These are phyloP conservation scores for Metschnikowia colocasiae DNA, from an alignment of 805 yeast species.

Conservation along the genomic window DNA sequence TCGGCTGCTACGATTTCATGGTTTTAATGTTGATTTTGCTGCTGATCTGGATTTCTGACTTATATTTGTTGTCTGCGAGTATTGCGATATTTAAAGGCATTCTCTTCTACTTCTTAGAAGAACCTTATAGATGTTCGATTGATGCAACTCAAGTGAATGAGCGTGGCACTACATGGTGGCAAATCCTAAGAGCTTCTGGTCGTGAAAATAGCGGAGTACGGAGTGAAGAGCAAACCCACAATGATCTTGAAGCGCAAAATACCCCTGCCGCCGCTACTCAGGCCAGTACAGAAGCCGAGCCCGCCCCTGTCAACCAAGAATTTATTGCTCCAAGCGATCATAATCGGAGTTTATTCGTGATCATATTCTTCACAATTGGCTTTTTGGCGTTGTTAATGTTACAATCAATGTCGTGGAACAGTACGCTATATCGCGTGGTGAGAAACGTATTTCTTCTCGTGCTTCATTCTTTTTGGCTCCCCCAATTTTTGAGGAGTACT, in stretches of 20 bases:
- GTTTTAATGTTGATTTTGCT: slow-evolving; percentile 60
- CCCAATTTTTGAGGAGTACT: slow-evolving; percentile 79
- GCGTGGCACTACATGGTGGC: slow-evolving; percentile 60
- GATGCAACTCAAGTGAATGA: slow-evolving; percentile 71
- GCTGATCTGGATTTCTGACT: slow-evolving; percentile 44
- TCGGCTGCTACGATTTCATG: slow-evolving; percentile 71
- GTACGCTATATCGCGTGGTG: slow-evolving; percentile 46
- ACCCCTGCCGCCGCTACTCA: neutral
- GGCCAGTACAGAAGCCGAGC: neutral
- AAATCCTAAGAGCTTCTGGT: slow-evolving; percentile 57
- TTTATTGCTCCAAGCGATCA: neutral
- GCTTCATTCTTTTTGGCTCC: slow-evolving; percentile 78
- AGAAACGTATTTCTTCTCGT: slow-evolving; percentile 53
- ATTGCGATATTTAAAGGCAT: slow-evolving; percentile 67
- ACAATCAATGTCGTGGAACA: slow-evolving; percentile 61
- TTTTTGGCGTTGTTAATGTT: slow-evolving; percentile 49
- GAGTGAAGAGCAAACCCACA: slow-evolving; percentile 13
- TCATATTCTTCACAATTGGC: slow-evolving; percentile 26
- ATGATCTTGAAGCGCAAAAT: slow-evolving; percentile 15
- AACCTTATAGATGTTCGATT: slow-evolving; percentile 66
- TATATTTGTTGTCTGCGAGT: slow-evolving; percentile 66
- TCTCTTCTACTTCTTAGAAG: slow-evolving; percentile 69
- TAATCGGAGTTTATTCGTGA: slow-evolving; percentile 23
- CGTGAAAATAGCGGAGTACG: slow-evolving; percentile 14
- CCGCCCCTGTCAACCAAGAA: neutral